Conservation (phyloP, 345 rosid genomes). For the Eucalyptus erythrocorys region DNA sequence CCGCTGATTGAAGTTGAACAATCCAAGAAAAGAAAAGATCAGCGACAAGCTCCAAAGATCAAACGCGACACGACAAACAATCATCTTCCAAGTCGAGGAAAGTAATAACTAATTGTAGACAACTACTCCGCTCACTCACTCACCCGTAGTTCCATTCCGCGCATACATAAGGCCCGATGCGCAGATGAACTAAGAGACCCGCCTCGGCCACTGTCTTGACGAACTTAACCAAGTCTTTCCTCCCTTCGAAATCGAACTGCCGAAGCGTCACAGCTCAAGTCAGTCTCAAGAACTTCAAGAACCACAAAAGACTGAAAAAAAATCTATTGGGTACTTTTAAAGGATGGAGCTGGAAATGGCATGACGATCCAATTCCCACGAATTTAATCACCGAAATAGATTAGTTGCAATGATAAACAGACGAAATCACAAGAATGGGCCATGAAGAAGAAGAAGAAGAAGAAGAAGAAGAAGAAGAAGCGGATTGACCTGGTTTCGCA, state of each 20-base stretch:
- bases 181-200: slow-evolving; percentile 85
- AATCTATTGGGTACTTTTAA: fast-evolving
- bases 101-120: not conserved
- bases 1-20: slow-evolving; percentile 32
- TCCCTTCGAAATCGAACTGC: slow-evolving; percentile 87
- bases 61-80: not conserved
- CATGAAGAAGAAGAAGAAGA: not conserved
- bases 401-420: not conserved
- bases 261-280: not conserved
- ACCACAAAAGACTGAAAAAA: not conserved
- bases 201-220: slow-evolving; percentile 73
- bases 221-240: slow-evolving; percentile 78
- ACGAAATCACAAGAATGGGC: not conserved
- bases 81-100: not conserved
- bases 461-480: not conserved
- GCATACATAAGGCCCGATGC: slow-evolving; percentile 94
- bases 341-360: fast-evolving
- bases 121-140: not conserved
- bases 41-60: not conserved
- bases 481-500: slow-evolving; percentile 50
- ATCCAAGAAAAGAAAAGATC: not conserved
- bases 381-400: not conserved
- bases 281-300: not conserved
- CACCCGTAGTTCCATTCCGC: slow-evolving; percentile 99
- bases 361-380: not conserved